phyloP scores from a whole-genome alignment of 2,329 filamentous ascomycete species.

The Drechslerella stenobrocha region DNA sequence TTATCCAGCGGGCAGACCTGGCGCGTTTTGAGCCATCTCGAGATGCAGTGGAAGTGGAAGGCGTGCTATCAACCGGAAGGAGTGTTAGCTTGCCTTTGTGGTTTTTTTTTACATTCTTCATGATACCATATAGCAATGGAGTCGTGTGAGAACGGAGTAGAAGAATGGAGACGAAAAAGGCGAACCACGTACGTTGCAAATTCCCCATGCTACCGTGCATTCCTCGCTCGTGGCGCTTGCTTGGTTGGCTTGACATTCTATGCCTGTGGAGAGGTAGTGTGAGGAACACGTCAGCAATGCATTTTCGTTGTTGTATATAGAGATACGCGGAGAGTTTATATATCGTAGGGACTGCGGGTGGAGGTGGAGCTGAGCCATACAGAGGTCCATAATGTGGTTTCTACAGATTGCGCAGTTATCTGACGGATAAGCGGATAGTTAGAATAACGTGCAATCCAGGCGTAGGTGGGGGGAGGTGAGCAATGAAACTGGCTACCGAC shows the following conservation, averaged over 20 bases:
- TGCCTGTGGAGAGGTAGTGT: conserved; percentile 63
- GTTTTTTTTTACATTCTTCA: not conserved
- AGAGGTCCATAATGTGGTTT: conserved; percentile 99
- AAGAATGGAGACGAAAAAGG: conserved; percentile 11
- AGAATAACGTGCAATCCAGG: conserved; percentile 4
- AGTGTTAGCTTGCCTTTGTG: conserved; percentile 54
- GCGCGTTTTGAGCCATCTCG: conserved; percentile 97
- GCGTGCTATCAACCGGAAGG: conserved; percentile 69
- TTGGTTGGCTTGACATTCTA: conserved; percentile 98
- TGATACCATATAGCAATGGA: not conserved
- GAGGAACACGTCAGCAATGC: conserved; percentile 44
- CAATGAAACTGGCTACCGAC: conserved; percentile 21
- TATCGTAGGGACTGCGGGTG: not conserved
- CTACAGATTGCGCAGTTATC: conserved; percentile 99
- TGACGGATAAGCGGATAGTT: not conserved
- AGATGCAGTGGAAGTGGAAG: conserved; percentile 99
- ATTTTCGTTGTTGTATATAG: conserved; percentile 18
- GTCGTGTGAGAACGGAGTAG: not conserved
- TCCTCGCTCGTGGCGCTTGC: conserved; percentile 96
- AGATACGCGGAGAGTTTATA: not conserved
- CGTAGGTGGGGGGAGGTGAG: conserved; percentile 1
- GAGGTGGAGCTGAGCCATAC: conserved; percentile 60
- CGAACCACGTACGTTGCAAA: conserved; percentile 79
- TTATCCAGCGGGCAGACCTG: conserved; percentile 98
- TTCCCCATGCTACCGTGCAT: conserved; percentile 98